These are phyloP conservation scores for Rhizopus arrhizus DNA, from an alignment of 371 early-diverging fungal genomes.

Conservation along the genomic window DNA sequence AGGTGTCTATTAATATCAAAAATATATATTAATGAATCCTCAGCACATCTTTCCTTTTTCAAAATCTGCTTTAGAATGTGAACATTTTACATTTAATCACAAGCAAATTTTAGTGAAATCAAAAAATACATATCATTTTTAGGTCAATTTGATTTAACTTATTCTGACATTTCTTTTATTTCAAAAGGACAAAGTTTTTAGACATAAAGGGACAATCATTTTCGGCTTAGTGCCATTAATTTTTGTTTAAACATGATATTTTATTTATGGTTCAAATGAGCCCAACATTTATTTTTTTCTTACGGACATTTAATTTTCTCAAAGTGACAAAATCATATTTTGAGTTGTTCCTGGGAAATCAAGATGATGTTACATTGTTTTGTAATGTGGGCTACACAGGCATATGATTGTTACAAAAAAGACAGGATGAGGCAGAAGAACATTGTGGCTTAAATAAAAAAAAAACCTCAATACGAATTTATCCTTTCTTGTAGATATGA, in stretches of 20 bases:
- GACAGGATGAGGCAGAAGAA: too few relatives aligned
- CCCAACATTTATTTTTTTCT: too few relatives aligned
- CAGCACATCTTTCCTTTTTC: slow-evolving; percentile 21
- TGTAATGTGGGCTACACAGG: too few relatives aligned
- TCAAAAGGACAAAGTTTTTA: slow-evolving; percentile 7
- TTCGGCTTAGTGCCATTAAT: slow-evolving; percentile 7
- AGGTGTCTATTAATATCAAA: slow-evolving; percentile 27
- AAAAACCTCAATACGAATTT: too few relatives aligned
- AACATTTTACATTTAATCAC: slow-evolving; percentile 27
- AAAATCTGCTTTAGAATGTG: slow-evolving; percentile 26
- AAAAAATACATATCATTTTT: slow-evolving; percentile 6
- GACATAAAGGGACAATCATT: slow-evolving; percentile 7
- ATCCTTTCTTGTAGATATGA: too few relatives aligned
- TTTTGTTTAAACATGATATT: too few relatives aligned
- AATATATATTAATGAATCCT: slow-evolving; percentile 27
- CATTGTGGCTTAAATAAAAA: too few relatives aligned
- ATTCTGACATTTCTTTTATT: slow-evolving; percentile 2
- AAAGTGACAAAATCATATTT: too few relatives aligned
- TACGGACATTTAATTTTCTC: too few relatives aligned
- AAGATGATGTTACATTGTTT: too few relatives aligned
- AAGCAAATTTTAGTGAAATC: slow-evolving; percentile 23
- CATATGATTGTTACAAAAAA: too few relatives aligned
- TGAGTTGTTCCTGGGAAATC: background rate
- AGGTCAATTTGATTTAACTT: slow-evolving; percentile 7
- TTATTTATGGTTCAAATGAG: too few relatives aligned